Conservation (phyloP, 805 yeast species). For the Candida sonorensis region DNA sequence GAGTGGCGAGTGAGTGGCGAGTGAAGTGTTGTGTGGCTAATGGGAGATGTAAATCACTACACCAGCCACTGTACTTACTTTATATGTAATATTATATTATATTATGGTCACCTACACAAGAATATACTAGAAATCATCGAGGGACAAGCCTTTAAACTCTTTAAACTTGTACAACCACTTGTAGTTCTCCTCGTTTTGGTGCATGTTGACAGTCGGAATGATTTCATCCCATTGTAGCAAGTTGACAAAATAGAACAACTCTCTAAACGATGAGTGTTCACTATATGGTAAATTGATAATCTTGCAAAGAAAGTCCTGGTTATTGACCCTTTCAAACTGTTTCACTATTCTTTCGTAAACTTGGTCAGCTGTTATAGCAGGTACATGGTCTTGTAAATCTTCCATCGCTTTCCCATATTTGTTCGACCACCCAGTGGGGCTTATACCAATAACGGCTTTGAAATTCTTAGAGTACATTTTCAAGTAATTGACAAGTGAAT, state of each 20-base stretch:
- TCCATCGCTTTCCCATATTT: conserved; percentile 10
- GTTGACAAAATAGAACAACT: conserved; percentile 59
- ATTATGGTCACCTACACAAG: too few species aligned
- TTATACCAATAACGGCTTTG: conserved; percentile 60
- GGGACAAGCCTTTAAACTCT: conserved; percentile 7
- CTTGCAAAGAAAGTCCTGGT: conserved; percentile 13
- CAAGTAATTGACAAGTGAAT: conserved; percentile 43
- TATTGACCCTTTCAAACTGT: conserved; percentile 13
- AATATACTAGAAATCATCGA: conserved; percentile 13
- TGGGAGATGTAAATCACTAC: too few species aligned
- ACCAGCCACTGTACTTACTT: too few species aligned
- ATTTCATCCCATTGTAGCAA: conserved; percentile 43
- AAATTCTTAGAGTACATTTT: conserved; percentile 38
- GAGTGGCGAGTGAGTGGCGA: too few species aligned
- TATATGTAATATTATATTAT: too few species aligned
- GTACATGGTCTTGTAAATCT: conserved; percentile 8
- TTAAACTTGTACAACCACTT: conserved; percentile 8
- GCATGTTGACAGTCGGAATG: conserved; percentile 72
- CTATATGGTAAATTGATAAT: conserved; percentile 58
- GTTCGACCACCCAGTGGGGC: conserved; percentile 93
- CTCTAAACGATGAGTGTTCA: conserved; percentile 89
- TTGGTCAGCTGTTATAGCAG: conserved; percentile 7
- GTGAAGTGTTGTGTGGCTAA: too few species aligned
- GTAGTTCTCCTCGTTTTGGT: conserved; percentile 10
- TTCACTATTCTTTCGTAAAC: conserved; percentile 9